Base-by-base conservation (phyloP, 768 basidiomycete species). In the Naematelia aurantialba region DNA sequence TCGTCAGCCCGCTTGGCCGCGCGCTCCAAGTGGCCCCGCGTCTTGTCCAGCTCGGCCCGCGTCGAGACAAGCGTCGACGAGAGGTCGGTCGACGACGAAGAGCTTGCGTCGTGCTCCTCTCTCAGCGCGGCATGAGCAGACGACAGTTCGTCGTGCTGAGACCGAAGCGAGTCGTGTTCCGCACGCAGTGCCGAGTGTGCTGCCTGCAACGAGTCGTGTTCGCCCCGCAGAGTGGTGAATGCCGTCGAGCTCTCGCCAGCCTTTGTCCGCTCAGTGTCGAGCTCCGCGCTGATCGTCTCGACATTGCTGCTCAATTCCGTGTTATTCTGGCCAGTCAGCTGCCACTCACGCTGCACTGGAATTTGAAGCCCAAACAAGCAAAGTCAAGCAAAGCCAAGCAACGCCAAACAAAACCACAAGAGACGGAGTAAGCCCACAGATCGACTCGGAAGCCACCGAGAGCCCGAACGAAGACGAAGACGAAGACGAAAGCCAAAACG, bases 1-100 rank as follows among this genome's bases (percentile, higher is more conserved):
- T 54, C 55, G 17, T 77, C 76, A 12, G 66, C 68, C 0, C 69
- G 64, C 56, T 72, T 73, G 1, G 39, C 58, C 12, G 60, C 60
- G 2, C 45, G 42, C 1, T 49, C 56, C n/a, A 70, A 31, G 21
- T 62, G 58, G 11, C 44, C 51, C 17, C 55, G 63, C 13, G 60
- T 30, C 44, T 46, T 17, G n/a, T 65, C 60, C 5, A 68, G 60
- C 30, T 68, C 59, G 3, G 45, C 44, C 25, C 56, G 57, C 24
- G 59, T 55, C 8, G 34, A 44, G 14, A 45, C 50, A 0, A 52
- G 52, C 1, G 46, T 26, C 3, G 61, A 45, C 26, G 46, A 58
- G 27, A 26, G 49, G 26, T 62, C 47, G 45, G 56, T 27, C 50
- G 51, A 3, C 27, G 54, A 10, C n/a, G 60, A 44, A 10, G 53